Percentiles rank a stretch among this genome's conserved stretches.
phyloP scores from a whole-genome alignment of 2,329 filamentous ascomycete species.

The Colletotrichum liriopes region DNA sequence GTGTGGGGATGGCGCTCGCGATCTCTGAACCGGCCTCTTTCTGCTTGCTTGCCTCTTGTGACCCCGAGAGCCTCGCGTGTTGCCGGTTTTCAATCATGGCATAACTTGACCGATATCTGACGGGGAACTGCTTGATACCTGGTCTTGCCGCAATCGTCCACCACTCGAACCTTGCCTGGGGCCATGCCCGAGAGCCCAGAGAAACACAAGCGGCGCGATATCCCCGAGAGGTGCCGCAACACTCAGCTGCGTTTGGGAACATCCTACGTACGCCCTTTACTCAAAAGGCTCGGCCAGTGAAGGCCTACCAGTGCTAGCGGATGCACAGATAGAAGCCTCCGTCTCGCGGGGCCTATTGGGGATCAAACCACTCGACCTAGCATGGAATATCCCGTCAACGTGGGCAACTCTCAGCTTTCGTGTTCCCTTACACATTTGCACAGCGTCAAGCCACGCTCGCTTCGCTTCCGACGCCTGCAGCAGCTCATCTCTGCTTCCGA shows the following conservation, averaged over 20 bases:
- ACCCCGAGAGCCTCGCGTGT: neutral
- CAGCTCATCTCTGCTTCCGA: constrained; percentile 20
- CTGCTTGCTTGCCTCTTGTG: constrained; percentile 3
- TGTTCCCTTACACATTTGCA: constrained; percentile 11
- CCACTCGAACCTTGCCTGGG: neutral
- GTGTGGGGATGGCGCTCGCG: neutral
- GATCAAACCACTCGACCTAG: neutral
- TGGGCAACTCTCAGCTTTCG: constrained; percentile 8
- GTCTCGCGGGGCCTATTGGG: neutral
- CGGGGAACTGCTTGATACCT: neutral
- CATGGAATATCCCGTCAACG: constrained; percentile 9
- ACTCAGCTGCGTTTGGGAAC: neutral
- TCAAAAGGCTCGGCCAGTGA: neutral
- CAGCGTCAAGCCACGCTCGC: constrained; percentile 32
- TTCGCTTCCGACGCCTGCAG: constrained; percentile 38
- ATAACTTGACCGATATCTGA: neutral
- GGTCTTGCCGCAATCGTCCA: neutral
- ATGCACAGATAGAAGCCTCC: neutral
- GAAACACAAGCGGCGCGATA: neutral
- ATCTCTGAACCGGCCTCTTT: neutral
- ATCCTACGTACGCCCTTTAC: neutral
- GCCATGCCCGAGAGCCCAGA: constrained; percentile 15
- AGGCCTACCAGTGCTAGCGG: constrained; percentile 10
- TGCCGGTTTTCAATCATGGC: neutral
- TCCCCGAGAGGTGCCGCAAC: constrained; percentile 5